Evolutionary conservation across 2,329 filamentous ascomycete species (phyloP).

Genomic region (Cordyceps farinosa): DNA sequence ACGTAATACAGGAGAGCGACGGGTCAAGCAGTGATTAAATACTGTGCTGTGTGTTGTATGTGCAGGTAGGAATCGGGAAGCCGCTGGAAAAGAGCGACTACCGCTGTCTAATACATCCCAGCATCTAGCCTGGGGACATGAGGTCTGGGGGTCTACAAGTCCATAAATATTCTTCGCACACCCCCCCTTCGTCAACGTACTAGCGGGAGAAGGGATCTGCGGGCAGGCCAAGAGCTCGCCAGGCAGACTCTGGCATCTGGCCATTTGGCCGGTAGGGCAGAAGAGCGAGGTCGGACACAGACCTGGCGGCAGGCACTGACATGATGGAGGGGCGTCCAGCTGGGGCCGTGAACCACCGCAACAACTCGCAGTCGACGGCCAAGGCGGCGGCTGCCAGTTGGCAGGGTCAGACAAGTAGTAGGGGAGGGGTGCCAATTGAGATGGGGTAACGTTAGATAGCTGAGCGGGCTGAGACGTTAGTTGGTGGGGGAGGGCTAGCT

Average conservation of each 20-base stretch:
- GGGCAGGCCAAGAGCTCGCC: neutral
- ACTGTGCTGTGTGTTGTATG: neutral
- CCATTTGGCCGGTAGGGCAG: constrained; percentile 4
- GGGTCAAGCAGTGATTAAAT: neutral
- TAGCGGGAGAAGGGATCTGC: neutral
- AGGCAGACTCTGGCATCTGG: constrained; percentile 9
- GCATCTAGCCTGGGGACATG: constrained; percentile 1
- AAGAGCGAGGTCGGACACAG: neutral
- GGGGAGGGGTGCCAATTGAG: constrained; percentile 1
- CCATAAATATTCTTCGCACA: neutral
- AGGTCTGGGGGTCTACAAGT: neutral
- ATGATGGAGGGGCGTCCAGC: constrained; percentile 4
- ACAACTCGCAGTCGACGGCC: neutral
- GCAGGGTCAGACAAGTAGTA: neutral
- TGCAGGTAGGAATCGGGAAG: neutral
- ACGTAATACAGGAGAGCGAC: neutral
- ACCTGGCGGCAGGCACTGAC: neutral
- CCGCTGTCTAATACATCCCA: constrained; percentile 9
- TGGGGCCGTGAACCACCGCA: constrained; percentile 4
- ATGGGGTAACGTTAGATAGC: neutral
- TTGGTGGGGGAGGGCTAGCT: neutral
- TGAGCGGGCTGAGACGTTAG: constrained; percentile 12
- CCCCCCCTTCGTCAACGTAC: neutral
- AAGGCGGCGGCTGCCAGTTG: neutral
- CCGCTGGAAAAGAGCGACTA: neutral